Evolutionary conservation across 2,329 filamentous ascomycete genomes (phyloP).

Genomic region (Fusarium albosuccineum): DNA sequence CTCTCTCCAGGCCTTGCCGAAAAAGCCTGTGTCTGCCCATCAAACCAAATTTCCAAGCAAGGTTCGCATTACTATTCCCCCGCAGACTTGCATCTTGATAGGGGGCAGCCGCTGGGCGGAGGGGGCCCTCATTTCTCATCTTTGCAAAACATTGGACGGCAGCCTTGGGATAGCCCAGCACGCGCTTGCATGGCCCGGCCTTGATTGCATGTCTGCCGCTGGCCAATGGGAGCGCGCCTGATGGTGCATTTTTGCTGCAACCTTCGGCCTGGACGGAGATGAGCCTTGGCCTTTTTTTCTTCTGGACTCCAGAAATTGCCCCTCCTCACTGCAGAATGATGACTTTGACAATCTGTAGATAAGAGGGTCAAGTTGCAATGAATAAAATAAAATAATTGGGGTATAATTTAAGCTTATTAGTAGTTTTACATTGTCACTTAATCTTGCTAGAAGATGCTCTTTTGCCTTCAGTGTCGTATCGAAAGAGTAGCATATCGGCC

Average conservation of each 20-base stretch:
- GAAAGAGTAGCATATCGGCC: no score
- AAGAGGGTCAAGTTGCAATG: no score
- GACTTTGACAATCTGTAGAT: no score
- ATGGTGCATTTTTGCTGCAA: constrained; percentile 24
- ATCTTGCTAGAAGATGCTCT: no score
- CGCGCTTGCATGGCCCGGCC: constrained; percentile 29
- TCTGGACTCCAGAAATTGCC: constrained; percentile 15
- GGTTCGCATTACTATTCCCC: constrained; percentile 10
- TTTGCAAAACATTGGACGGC: constrained; percentile 23
- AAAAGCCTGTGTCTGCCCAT: neutral
- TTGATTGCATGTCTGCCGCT: constrained; percentile 16
- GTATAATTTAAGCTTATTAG: no score
- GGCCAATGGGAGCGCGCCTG: constrained; percentile 22
- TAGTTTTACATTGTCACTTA: no score
- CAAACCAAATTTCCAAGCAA: neutral
- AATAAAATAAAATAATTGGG: no score
- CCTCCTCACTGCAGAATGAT: neutral
- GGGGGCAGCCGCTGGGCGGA: neutral
- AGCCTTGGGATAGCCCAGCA: constrained; percentile 17
- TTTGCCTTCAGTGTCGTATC: no score
- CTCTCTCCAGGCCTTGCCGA: no score
- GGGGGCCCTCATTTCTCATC: constrained; percentile 1
- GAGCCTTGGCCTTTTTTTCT: constrained; percentile 26
- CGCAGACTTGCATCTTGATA: constrained; percentile 27
- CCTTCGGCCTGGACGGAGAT: constrained; percentile 25